phyloP scores from a whole-genome alignment of 768 basidiomycete genomes.

The Cystofilobasidium macerans region DNA sequence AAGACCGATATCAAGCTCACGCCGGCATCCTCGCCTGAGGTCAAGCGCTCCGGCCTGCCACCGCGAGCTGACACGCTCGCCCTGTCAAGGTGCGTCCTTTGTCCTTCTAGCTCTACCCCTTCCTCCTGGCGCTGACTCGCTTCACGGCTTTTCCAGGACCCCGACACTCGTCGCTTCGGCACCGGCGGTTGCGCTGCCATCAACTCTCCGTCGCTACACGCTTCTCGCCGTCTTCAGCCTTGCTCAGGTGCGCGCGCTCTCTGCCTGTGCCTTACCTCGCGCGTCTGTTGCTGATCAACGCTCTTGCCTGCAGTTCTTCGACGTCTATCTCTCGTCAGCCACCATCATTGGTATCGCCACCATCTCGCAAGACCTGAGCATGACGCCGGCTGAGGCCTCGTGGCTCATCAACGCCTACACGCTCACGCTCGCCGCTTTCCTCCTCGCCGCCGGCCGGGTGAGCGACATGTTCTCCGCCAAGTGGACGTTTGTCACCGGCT shows the following conservation, averaged over 20 bases:
- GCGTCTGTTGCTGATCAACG: not conserved
- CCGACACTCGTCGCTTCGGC: too few species aligned
- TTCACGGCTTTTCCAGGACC: too few species aligned
- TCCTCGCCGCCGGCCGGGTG: slow-evolving; percentile 26
- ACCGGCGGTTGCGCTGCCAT: not conserved
- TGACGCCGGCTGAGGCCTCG: not conserved
- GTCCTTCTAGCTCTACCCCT: too few species aligned
- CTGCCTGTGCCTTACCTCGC: not conserved
- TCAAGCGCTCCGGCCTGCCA: too few species aligned
- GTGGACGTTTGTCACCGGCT: slow-evolving; percentile 8
- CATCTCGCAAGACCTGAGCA: not conserved
- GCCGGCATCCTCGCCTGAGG: too few species aligned
- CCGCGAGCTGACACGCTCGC: too few species aligned
- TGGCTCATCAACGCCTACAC: slow-evolving; percentile 5
- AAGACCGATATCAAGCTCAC: too few species aligned
- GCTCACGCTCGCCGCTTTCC: not conserved
- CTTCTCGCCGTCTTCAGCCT: not conserved
- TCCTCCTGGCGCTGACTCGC: too few species aligned
- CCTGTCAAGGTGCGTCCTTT: too few species aligned
- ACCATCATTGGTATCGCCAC: not conserved
- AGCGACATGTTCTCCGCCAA: slow-evolving; percentile 13
- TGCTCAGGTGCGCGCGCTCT: not conserved
- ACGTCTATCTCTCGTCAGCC: not conserved
- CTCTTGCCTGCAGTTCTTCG: not conserved
- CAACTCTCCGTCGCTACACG: not conserved